phyloP scores from a whole-genome alignment of 306 rosid genomes.

The Trifolium fragiferum region DNA sequence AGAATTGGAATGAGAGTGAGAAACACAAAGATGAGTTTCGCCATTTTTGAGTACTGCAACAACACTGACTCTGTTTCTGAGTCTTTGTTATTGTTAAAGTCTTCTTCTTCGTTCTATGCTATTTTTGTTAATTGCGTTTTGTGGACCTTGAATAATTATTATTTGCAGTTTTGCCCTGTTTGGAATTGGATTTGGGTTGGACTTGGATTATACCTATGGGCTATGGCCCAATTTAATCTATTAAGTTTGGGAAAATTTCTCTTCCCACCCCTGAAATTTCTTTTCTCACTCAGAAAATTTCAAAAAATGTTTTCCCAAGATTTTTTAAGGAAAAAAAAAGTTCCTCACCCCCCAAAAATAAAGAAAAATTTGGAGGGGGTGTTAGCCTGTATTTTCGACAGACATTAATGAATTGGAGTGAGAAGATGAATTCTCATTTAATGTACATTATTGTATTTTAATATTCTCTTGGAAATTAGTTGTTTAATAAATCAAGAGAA shows the following conservation, averaged over 20 bases:
- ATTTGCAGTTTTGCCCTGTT: not conserved
- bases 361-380: too few relatives aligned
- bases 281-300: too few relatives aligned
- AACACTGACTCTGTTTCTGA: not conserved
- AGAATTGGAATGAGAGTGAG: slow-evolving; percentile 64
- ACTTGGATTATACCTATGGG: not conserved
- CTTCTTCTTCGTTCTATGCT: slow-evolving; percentile 12
- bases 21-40: slow-evolving; percentile 60
- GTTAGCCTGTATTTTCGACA: too few relatives aligned
- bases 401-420: too few relatives aligned
- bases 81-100: not conserved
- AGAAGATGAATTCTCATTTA: too few relatives aligned
- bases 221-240: not conserved
- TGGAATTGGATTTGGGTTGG: not conserved
- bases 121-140: slow-evolving; percentile 22
- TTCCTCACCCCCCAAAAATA: too few relatives aligned
- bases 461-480: too few relatives aligned
- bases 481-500: too few relatives aligned
- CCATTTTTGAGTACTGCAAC: slow-evolving; percentile 50
- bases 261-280: too few relatives aligned
- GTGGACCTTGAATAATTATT: not conserved
- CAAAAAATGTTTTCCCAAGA: too few relatives aligned
- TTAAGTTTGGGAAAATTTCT: not conserved
- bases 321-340: too few relatives aligned
- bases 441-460: too few relatives aligned